These are phyloP conservation scores for Penicillium glabrum DNA, from an alignment of 2,329 filamentous ascomycete genomes.

Conservation along the genomic window DNA sequence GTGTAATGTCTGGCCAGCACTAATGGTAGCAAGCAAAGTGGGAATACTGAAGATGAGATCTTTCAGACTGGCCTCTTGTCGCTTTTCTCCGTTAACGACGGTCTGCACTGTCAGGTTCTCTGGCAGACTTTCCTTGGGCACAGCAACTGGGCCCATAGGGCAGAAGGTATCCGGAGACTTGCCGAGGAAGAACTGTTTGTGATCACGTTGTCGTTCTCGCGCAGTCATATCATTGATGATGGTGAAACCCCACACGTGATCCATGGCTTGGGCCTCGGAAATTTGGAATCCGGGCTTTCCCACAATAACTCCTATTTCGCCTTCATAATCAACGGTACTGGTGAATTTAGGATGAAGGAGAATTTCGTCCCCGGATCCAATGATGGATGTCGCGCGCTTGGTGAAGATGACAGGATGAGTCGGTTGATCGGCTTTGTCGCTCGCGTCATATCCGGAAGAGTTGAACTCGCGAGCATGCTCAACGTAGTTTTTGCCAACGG, in stretches of 20 bases:
- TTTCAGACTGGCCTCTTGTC: not conserved
- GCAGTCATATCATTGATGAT: conserved; percentile 60
- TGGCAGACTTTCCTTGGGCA: not conserved
- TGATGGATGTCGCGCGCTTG: conserved; percentile 55
- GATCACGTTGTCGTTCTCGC: conserved; percentile 55
- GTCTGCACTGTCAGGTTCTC: not conserved
- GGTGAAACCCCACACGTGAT: conserved; percentile 58
- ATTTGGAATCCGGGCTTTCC: not conserved
- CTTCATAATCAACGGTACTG: not conserved
- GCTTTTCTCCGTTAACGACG: not conserved
- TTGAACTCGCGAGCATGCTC: not conserved
- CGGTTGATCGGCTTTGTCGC: conserved; percentile 54
- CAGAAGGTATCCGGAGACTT: not conserved
- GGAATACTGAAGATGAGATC: not conserved
- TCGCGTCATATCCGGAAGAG: conserved; percentile 15
- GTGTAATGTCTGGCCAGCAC: not conserved
- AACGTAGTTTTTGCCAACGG: not conserved
- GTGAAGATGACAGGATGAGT: conserved; percentile 59
- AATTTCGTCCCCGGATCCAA: conserved; percentile 48
- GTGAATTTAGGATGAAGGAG: not conserved
- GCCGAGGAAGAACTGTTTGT: conserved; percentile 56
- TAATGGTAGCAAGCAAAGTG: not conserved
- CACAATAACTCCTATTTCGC: not conserved
- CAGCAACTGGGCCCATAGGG: not conserved
- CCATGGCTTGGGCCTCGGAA: conserved; percentile 29